Percentiles rank a stretch among this genome's conserved stretches.
These are phyloP conservation scores for Schoenoplectus tabernaemontani DNA, from an alignment of 202 grass and related monocot genomes.

Conservation along the genomic window DNA sequence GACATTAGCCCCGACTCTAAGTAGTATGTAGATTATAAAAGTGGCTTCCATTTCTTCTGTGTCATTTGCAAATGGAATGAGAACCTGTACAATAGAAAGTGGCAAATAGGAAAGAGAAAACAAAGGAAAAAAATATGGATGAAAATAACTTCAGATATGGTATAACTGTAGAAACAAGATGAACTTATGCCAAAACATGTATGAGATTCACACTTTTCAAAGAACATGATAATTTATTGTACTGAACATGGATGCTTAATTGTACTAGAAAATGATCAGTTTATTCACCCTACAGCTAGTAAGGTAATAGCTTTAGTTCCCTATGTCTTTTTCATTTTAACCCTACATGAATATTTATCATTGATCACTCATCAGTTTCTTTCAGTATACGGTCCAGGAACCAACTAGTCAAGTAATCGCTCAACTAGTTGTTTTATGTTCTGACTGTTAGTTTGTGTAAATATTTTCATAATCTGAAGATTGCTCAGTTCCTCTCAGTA, in stretches of 20 bases:
- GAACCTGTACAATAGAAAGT: slow-evolving; percentile 37
- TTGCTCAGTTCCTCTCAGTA: not conserved
- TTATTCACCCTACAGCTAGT: not conserved
- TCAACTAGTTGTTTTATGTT: too few relatives aligned
- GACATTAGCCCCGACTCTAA: slow-evolving; percentile 60
- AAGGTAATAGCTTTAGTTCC: not conserved
- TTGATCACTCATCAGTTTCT: not conserved
- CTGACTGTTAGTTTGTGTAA: too few relatives aligned
- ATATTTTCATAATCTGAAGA: not conserved
- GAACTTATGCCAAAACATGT: too few relatives aligned
- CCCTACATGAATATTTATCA: not conserved
- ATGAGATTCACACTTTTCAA: too few relatives aligned
- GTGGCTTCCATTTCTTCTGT: slow-evolving; percentile 76
- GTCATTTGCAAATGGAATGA: slow-evolving; percentile 75
- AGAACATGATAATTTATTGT: too few relatives aligned
- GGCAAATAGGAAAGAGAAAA: not conserved
- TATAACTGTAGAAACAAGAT: too few relatives aligned
- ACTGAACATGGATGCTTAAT: not conserved
- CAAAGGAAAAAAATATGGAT: not conserved
- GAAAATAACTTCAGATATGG: not conserved
- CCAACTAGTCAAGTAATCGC: not conserved
- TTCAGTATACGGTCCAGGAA: not conserved
- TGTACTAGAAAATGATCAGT: not conserved
- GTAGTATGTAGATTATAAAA: slow-evolving; percentile 75
- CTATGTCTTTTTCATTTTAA: not conserved